Percentiles rank a stretch among this genome's conserved stretches.
Evolutionary conservation across 2,329 filamentous ascomycete species (phyloP).

Genomic region (Colletotrichum shisoi): DNA sequence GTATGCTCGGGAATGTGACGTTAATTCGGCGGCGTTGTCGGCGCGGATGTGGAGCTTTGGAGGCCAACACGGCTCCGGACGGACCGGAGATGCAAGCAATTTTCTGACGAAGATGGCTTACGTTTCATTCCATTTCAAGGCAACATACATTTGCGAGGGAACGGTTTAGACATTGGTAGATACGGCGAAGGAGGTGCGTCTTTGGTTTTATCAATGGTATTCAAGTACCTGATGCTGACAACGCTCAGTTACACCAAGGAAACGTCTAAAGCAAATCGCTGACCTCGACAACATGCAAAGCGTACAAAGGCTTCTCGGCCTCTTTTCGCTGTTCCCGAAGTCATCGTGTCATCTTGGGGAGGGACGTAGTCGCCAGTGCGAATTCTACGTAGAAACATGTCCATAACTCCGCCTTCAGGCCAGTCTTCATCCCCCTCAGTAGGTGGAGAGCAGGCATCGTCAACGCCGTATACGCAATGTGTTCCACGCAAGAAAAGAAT

Average conservation of each 20-base stretch:
- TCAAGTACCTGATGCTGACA: conserved; percentile 14
- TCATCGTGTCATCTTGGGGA: conserved; percentile 28
- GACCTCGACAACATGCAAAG: conserved; percentile 18
- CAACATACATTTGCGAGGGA: not conserved
- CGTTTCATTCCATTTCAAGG: too few species aligned
- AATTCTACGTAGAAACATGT: conserved; percentile 31
- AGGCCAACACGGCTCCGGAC: not conserved
- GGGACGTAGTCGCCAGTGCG: conserved; percentile 15
- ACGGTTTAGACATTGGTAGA: too few species aligned
- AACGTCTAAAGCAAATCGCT: conserved; percentile 34
- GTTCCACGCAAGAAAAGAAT: conserved; percentile 30
- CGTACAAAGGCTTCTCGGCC: not conserved
- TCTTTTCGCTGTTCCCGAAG: conserved; percentile 1
- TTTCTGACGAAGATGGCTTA: too few species aligned
- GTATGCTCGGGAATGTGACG: not conserved
- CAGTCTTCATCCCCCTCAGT: conserved; percentile 27
- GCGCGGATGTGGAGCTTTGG: not conserved
- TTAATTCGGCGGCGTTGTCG: not conserved
- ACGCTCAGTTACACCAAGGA: conserved; percentile 15
- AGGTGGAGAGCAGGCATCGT: conserved; percentile 24
- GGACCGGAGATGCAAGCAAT: not conserved
- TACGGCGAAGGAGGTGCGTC: too few species aligned
- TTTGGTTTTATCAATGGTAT: conserved; percentile 15
- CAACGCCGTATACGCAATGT: conserved; percentile 33
- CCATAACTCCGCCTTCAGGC: conserved; percentile 35